Percentiles rank a stretch among this genome's conserved stretches.
Evolutionary conservation across 2,329 filamentous ascomycete species (phyloP).

Genomic region (Penicillium corylophilum): DNA sequence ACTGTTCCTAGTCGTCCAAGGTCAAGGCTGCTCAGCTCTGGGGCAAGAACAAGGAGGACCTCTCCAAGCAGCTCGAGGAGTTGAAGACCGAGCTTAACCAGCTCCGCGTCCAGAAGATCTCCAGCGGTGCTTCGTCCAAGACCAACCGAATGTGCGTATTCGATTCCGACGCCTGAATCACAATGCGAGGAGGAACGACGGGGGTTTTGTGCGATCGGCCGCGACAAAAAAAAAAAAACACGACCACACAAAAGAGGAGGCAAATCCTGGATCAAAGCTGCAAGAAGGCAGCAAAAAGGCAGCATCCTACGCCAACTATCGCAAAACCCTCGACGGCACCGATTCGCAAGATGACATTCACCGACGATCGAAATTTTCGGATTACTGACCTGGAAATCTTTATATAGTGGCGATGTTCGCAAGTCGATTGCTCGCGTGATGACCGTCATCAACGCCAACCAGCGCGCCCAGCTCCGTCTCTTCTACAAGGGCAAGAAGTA

Average conservation of each 20-base stretch:
- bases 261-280: not conserved
- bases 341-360: constrained; percentile 5
- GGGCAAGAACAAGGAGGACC: constrained; percentile 99
- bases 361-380: constrained; percentile 2
- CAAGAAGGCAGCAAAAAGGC: not conserved
- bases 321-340: not conserved
- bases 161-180: constrained; percentile 14
- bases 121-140: constrained; percentile 88
- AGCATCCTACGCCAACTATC: not conserved
- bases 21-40: constrained; percentile 97
- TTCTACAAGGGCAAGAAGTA: constrained; percentile 99
- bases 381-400: constrained; percentile 30
- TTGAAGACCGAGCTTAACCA: constrained; percentile 95
- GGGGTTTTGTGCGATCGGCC: constrained; percentile 8
- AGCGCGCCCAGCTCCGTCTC: constrained; percentile 93
- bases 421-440: constrained; percentile 99
- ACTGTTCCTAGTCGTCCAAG: constrained; percentile 59
- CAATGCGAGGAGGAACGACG: constrained; percentile 9
- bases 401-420: constrained; percentile 87
- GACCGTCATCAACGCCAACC: constrained; percentile 99
- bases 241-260: constrained; percentile 4
- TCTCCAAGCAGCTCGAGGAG: constrained; percentile 91
- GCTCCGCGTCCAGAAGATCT: constrained; percentile 97
- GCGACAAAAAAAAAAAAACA: constrained; percentile 14
- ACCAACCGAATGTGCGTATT: constrained; percentile 89